These are phyloP conservation scores for Leccinum olivaceopallidum DNA, from an alignment of 768 basidiomycete species.

Conservation along the genomic window DNA sequence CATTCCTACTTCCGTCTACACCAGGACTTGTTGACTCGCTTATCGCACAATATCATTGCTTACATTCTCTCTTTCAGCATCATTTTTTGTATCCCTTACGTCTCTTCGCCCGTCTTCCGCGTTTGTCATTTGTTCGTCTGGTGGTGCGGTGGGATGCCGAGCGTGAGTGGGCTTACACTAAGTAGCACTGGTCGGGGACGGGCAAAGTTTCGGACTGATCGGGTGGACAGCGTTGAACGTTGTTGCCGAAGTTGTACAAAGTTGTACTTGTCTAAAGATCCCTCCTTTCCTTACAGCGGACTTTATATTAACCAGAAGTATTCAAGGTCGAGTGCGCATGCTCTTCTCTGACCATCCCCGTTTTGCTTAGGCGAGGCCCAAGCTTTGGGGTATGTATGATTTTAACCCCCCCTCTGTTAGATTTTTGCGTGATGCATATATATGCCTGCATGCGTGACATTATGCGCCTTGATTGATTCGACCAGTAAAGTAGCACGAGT, in stretches of 20 bases:
- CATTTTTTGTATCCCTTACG: slow-evolving; percentile 17
- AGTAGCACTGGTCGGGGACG: not conserved
- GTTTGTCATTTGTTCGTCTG: slow-evolving; percentile 3
- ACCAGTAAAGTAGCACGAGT: no score
- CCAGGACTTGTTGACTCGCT: slow-evolving; percentile 27
- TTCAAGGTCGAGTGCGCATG: slow-evolving; percentile 3
- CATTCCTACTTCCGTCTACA: slow-evolving; percentile 22
- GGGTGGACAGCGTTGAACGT: slow-evolving; percentile 18
- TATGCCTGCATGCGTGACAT: no score
- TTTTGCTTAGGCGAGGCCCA: not conserved
- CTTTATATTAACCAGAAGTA: slow-evolving; percentile 14
- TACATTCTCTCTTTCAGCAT: slow-evolving; percentile 22
- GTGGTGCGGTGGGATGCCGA: not conserved
- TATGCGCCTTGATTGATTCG: no score
- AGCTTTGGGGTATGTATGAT: not conserved
- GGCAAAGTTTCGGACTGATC: slow-evolving; percentile 2
- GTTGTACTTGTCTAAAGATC: slow-evolving; percentile 21
- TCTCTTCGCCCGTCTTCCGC: slow-evolving; percentile 7
- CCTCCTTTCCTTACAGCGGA: slow-evolving; percentile 15
- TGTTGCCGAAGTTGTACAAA: not conserved
- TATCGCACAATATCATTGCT: slow-evolving; percentile 36
- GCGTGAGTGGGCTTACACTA: not conserved
- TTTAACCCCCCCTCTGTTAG: not conserved
- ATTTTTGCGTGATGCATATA: not conserved
- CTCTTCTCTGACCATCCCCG: not conserved